Evolutionary conservation across 345 rosid species (phyloP), one percentile per base, ranked within the genome.

Genomic region (Eucalyptus curtisii): DNA sequence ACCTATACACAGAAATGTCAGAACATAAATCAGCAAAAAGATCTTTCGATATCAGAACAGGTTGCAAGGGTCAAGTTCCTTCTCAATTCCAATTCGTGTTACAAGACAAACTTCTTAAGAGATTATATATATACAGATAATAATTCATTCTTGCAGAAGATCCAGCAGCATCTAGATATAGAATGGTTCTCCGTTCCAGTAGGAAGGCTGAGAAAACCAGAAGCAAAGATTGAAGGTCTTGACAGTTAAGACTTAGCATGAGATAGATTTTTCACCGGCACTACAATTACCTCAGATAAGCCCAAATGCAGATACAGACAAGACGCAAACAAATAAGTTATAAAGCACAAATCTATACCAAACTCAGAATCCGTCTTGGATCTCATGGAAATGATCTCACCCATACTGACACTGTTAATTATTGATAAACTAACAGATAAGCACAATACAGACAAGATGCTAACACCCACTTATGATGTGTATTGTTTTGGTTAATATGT

Each of bases 1-100:
- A 90, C 98, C 98, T 97, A 71, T 42, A 19, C 45, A 71, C 45
- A 71, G 82, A 71, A 71, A 71, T 37, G 27, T 19, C 25, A 71
- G 45, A 37, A 37, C 25, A 10, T 71, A 71, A 71, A 37, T 71
- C 45, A 71, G 44, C 24, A 68, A 31, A 68, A 68, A 68, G 27
- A 37, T 24, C 82, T 37, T 71, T 71, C 45, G 37, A 37, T 71
- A 37, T 71, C 45, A 71, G 82, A 71, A 71, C 82, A 71, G 45
- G 82, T 71, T 37, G 82, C 45, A 10, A 71, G 45, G 82, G 25
- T 71, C 45, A 71, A 19, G 82, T 37, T 71, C 45, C 45, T 37
- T 37, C 27, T 19, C 27, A 71, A 71, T 71, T 71, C 27, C 13
- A 71, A 71, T 71, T 37, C 2, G 14, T 19, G 82, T 71, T 19